Conservation (phyloP, 306 rosid genomes). For the Fagus sylvatica region DNA sequence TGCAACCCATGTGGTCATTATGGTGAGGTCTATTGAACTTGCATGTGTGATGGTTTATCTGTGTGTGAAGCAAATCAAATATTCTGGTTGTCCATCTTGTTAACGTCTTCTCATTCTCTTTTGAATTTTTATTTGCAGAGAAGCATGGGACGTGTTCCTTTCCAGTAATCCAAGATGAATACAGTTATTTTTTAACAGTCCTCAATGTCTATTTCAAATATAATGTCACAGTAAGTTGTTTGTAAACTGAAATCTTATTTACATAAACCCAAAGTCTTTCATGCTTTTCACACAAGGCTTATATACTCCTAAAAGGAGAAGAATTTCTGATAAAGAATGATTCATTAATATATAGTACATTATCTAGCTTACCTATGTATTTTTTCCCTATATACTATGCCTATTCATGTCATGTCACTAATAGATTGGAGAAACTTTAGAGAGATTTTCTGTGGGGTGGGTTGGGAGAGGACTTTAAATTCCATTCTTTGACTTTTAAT, state of each 20-base stretch:
- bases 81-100: slow-evolving; percentile 11
- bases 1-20: not conserved
- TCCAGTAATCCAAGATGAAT: slow-evolving; percentile 73
- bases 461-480: too few relatives aligned
- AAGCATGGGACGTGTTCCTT: slow-evolving; percentile 91
- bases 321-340: not conserved
- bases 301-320: slow-evolving; percentile 3
- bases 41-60: not conserved
- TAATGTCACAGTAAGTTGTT: slow-evolving; percentile 83
- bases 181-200: slow-evolving; percentile 64
- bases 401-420: too few relatives aligned
- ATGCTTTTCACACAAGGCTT: slow-evolving; percentile 14
- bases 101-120: slow-evolving; percentile 21
- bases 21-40: not conserved
- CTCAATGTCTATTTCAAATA: slow-evolving; percentile 80
- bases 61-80: not conserved
- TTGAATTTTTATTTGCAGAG: slow-evolving; percentile 57
- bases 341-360: not conserved
- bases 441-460: too few relatives aligned
- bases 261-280: not conserved
- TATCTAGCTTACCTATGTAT: too few relatives aligned
- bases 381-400: too few relatives aligned
- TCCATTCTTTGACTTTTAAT: not conserved
- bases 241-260: not conserved
- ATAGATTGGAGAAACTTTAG: too few relatives aligned